phyloP scores from a whole-genome alignment of 2,329 filamentous ascomycete genomes.

The Verticillium nonalfalfae region DNA sequence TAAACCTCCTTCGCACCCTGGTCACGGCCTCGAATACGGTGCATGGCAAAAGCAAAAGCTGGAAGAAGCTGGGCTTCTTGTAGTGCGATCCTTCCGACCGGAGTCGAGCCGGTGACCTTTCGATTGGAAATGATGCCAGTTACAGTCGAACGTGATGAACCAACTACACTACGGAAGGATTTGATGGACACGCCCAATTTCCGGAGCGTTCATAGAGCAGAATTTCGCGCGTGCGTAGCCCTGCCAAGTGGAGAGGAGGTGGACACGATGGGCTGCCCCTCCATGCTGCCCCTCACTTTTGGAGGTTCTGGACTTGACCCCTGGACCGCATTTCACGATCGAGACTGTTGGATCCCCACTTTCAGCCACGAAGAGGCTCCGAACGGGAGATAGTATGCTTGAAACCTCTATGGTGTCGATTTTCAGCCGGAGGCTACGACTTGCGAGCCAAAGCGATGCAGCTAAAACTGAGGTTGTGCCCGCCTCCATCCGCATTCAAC shows the following conservation, averaged over 20 bases:
- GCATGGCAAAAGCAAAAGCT: neutral
- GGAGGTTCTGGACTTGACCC: no score
- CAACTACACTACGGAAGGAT: neutral
- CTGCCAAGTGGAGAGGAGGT: neutral
- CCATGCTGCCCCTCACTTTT: no score
- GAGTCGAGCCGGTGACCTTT: neutral
- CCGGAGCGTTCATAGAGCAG: neutral
- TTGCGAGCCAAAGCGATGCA: no score
- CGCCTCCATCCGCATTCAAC: neutral
- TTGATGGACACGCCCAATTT: neutral
- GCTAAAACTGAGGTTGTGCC: no score
- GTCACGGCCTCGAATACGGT: neutral
- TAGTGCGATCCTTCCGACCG: neutral
- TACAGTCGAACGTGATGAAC: neutral
- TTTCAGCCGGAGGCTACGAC: no score
- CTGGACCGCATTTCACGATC: no score
- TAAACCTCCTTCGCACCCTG: no score
- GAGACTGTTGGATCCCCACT: no score
- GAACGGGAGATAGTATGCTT: no score
- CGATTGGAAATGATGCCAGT: neutral
- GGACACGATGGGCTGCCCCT: neutral
- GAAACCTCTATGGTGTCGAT: no score
- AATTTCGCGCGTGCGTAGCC: neutral
- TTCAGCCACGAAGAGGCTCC: no score
- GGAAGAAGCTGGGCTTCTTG: neutral